Evolutionary conservation across 2,329 filamentous ascomycete genomes (phyloP), one percentile per base, ranked within the genome.

Genomic region (Apiospora sp.): DNA sequence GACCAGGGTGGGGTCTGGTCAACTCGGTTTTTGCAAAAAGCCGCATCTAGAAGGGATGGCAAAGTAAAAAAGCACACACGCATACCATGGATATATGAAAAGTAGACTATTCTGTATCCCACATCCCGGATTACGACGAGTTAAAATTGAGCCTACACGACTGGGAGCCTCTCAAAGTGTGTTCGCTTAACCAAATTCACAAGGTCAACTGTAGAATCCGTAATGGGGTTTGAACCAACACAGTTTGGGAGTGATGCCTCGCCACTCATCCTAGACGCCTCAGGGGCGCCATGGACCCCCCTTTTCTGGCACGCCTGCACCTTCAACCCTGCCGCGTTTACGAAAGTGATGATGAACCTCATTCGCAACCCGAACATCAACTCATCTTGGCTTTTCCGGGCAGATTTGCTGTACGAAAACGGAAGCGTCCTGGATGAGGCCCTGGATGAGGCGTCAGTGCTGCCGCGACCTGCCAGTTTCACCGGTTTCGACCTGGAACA

Each of bases 291-390:
- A 70, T 92, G 90, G 90, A 82, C 83, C 69, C 89, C 89, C 64
- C 83, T 91, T 73, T 87, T 86, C 76, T 84, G 83, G 74, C 87
- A 90, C 75, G 79, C 76, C 30, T 94, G 92, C 80, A 86, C 85
- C 16, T 95, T 95, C 79, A 83, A 87, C 22, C 87, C 91, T 0
- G 84, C 87, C 43, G 84, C 90, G 71, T 96, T 95, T 80, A 83
- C 86, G 73, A 82, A 87, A 54, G 91, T 93, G 69, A 93, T 94
- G 90, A 83, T 90, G 76, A 94, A 95, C 78, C 85, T 95, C 72
- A 89, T 96, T 75, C 88, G 88, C 76, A 95, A 96, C 77, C 94
- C 94, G 0, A 96, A 96, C 76, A 86, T 94, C 81, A 94, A 94
- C 75, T 93, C 93, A 0, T 91, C 88, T 22, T 93, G 92, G 87